Conservation (phyloP, 805 yeast genomes). For the Candida ulmi region DNA sequence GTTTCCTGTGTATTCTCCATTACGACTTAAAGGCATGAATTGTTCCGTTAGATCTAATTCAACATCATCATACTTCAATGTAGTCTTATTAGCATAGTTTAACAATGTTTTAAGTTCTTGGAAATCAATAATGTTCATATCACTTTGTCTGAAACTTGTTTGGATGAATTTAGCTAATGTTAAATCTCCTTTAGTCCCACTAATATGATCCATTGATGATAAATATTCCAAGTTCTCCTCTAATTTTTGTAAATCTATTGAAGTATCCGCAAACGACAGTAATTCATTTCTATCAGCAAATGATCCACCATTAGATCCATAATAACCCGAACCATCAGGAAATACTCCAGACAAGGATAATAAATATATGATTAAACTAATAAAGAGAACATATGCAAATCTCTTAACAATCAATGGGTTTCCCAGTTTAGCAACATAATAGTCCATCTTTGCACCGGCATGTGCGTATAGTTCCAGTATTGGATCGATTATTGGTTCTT, state of each 20-base stretch:
- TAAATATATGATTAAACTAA: constrained; percentile 52
- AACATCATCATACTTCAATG: constrained; percentile 20
- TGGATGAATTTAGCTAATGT: constrained; percentile 64
- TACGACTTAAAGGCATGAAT: constrained; percentile 63
- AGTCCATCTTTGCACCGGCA: constrained; percentile 44
- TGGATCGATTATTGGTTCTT: constrained; percentile 44
- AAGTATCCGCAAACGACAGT: constrained; percentile 40
- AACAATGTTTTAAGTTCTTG: constrained; percentile 48
- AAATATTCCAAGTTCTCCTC: constrained; percentile 22
- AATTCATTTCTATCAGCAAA: constrained; percentile 26
- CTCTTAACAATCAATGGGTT: constrained; percentile 83
- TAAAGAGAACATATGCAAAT: constrained; percentile 60
- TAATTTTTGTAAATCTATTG: constrained; percentile 41
- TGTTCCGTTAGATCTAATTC: constrained; percentile 32
- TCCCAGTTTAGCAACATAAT: constrained; percentile 58
- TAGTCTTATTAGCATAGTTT: constrained; percentile 53
- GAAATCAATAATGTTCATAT: constrained; percentile 46
- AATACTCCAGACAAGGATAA: constrained; percentile 53
- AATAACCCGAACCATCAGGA: constrained; percentile 29
- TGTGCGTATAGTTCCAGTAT: constrained; percentile 31
- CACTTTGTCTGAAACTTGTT: constrained; percentile 51
- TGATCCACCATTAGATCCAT: constrained; percentile 55
- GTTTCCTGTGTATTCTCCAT: constrained; percentile 49
- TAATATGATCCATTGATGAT: constrained; percentile 58
- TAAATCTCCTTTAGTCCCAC: constrained; percentile 85